phyloP scores from a whole-genome alignment of 1,284 basidiomycete genomes.

The Puccinia brachypodii region DNA sequence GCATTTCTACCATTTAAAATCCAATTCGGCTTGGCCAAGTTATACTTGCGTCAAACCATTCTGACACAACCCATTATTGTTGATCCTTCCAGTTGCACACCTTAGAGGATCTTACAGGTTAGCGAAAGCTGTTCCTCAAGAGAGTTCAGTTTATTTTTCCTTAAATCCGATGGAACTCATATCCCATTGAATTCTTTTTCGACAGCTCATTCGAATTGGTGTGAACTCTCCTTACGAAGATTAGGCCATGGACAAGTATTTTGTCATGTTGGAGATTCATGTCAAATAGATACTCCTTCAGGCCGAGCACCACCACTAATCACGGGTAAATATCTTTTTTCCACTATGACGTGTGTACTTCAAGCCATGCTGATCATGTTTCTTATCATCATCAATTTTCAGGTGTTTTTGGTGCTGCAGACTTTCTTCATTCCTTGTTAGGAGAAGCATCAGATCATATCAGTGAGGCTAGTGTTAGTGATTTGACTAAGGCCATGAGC shows the following conservation, averaged over 20 bases:
- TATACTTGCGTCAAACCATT: too few species aligned
- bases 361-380: not conserved
- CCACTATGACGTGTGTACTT: not conserved
- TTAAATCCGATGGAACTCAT: not conserved
- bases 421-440: slow-evolving; percentile 54
- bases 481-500: slow-evolving; percentile 76
- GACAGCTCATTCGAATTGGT: slow-evolving; percentile 56
- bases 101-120: slow-evolving; percentile 46
- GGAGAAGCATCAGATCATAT: slow-evolving; percentile 64
- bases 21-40: slow-evolving; percentile 48
- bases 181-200: not conserved
- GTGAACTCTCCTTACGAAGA: slow-evolving; percentile 63
- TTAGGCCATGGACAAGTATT: slow-evolving; percentile 78
- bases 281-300: slow-evolving; percentile 72
- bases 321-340: slow-evolving; percentile 64
- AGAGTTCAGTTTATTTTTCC: not conserved
- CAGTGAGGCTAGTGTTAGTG: slow-evolving; percentile 76
- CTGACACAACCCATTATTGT: not conserved
- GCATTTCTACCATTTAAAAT: not conserved
- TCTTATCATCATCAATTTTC: not conserved
- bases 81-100: slow-evolving; percentile 40
- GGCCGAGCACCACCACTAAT: slow-evolving; percentile 80
- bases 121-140: not conserved
- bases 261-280: slow-evolving; percentile 80
- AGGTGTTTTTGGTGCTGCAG: slow-evolving; percentile 49